phyloP scores from a whole-genome alignment of 1,139 yeast species.

The Suhomyces bokatorum region DNA sequence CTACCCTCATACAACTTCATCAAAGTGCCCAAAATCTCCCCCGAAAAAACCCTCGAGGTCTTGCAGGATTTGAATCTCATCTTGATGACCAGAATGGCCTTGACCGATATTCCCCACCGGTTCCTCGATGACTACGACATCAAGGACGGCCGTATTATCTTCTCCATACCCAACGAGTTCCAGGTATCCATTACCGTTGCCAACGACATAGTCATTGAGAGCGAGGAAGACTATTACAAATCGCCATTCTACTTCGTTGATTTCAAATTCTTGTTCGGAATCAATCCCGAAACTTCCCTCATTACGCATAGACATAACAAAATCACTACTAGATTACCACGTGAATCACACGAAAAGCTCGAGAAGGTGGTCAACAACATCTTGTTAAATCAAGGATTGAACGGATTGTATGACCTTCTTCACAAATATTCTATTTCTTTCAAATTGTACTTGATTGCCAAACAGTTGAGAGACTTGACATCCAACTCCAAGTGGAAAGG shows the following conservation, averaged over 20 bases:
- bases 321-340: slow-evolving; percentile 35
- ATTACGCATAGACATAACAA: slow-evolving; percentile 32
- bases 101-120: slow-evolving; percentile 60
- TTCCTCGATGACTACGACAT: slow-evolving; percentile 61
- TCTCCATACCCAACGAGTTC: slow-evolving; percentile 65
- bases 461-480: slow-evolving; percentile 55
- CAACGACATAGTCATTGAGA: slow-evolving; percentile 49
- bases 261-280: slow-evolving; percentile 62
- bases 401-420: slow-evolving; percentile 64
- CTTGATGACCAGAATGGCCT: slow-evolving; percentile 73
- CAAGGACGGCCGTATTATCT: slow-evolving; percentile 73
- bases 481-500: slow-evolving; percentile 64
- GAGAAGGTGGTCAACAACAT: slow-evolving; percentile 60
- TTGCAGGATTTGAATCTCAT: slow-evolving; percentile 71
- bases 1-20: slow-evolving; percentile 66
- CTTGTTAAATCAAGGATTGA: slow-evolving; percentile 52
- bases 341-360: slow-evolving; percentile 42
- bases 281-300: slow-evolving; percentile 37
- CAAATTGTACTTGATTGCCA: slow-evolving; percentile 68
- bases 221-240: slow-evolving; percentile 34
- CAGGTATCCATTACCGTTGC: slow-evolving; percentile 71
- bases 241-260: slow-evolving; percentile 80
- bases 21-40: slow-evolving; percentile 51
- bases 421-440: slow-evolving; percentile 72
- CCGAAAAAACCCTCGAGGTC: slow-evolving; percentile 60